Conservation (phyloP, 2,329 filamentous ascomycete species). For the Pseudogymnoascus sp. region DNA sequence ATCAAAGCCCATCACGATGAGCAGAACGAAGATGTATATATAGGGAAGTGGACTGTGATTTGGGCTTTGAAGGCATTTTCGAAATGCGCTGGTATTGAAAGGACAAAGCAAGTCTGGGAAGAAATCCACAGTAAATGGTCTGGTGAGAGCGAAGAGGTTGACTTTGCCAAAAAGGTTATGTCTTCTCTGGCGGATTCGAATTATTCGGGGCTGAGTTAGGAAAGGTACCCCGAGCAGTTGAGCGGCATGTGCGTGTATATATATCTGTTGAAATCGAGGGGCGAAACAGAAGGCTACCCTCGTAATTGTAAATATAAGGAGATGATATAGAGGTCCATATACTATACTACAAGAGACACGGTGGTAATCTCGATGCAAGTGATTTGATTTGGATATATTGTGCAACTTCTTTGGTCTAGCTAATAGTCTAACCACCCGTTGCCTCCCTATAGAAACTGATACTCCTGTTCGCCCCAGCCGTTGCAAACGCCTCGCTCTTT, state of each 20-base stretch:
- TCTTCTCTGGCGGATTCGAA: slow-evolving; percentile 14
- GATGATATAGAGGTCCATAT: not conserved
- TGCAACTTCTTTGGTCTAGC: not conserved
- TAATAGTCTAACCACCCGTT: slow-evolving; percentile 43
- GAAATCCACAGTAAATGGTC: slow-evolving; percentile 26
- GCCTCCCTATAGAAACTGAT: slow-evolving; percentile 81
- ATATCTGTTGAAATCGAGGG: not conserved
- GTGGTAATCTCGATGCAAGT: too few relatives aligned
- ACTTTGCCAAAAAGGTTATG: slow-evolving; percentile 22
- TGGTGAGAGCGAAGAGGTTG: slow-evolving; percentile 22
- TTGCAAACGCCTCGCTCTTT: slow-evolving; percentile 63
- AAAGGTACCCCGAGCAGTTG: not conserved
- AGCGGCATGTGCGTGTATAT: not conserved
- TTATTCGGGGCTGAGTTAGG: not conserved
- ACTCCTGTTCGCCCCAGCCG: slow-evolving; percentile 66
- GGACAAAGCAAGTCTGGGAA: slow-evolving; percentile 24
- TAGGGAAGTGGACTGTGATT: slow-evolving; percentile 53
- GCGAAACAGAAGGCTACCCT: not conserved
- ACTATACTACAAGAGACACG: not conserved
- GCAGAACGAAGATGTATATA: slow-evolving; percentile 35
- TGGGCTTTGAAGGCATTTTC: slow-evolving; percentile 57
- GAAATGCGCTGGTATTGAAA: slow-evolving; percentile 30
- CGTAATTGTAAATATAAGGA: not conserved
- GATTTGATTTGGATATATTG: slow-evolving; percentile 2
- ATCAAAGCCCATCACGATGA: slow-evolving; percentile 43